Evolutionary conservation across 2,329 filamentous ascomycete species (phyloP), one percentile per base, ranked within the genome.

Genomic region (Colletotrichum shisoi): DNA sequence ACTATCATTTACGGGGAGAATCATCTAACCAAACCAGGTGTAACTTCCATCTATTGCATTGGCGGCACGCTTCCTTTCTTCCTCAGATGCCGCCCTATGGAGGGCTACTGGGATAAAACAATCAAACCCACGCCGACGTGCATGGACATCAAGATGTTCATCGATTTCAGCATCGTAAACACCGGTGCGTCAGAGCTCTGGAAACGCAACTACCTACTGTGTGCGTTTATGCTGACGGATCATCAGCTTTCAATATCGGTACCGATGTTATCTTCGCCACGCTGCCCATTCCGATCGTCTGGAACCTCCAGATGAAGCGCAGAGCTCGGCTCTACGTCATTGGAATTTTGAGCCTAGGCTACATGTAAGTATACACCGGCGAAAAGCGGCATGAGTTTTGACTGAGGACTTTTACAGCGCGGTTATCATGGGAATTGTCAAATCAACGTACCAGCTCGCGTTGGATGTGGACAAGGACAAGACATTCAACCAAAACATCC

Each of bases 201-300:
- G 6, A n/a, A 19, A 39, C 3, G 7, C 6, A 69, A 64, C 11
- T 27, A 27, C 24, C 65, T 24, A 24, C 53, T 31, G 5, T 1
- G 1, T 27, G 7, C 2, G 4, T 3, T 7, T 7, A 21, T 3
- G 5, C 49, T 62, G 13, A 56, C 2, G 4, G 64, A 69, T 60
- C 3, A 3, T 11, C 57, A 74, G 76, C 71, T 5, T 75, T 79
- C 71, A 80, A 81, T 63, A 80, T 81, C 39, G 73, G 76, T 6
- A 81, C 79, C 27, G 80, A 82, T 58, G 72, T 81, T 11, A 71
- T 77, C n/a, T 79, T 81, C 44, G 79, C 79, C 0, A 75, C 77
- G 1, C 72, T 82, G 15, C 80, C 80, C 0, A 72, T 81, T 2
- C 77, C 78, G 2, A 74, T 82, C 61, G 78, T 82, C 51, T 79